Base-by-base conservation (phyloP, 2,329 filamentous ascomycete genomes). In the Escovopsis sp. region DNA sequence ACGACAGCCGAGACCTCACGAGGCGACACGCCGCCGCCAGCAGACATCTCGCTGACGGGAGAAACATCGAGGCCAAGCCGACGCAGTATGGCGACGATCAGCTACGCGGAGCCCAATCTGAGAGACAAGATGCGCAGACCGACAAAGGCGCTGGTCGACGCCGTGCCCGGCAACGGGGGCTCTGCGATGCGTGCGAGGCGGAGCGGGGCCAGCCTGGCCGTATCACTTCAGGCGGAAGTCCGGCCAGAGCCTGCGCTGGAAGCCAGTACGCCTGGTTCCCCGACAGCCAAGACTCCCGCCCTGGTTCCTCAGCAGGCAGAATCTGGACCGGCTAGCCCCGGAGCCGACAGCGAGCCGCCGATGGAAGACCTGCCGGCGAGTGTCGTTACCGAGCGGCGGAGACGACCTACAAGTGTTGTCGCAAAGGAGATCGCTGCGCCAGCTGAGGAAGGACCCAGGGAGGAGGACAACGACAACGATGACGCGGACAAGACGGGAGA, bases 101-200 rank as follows among this genome's bases (percentile, higher is more conserved):
- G 80, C 60, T 90, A 90, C 53, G 79, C 81, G 10, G 81, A 88
- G 53, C 83, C 83, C 2, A 88, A 81, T 48, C 62, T 90, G 29
- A 70, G 79, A 41, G 79, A 78, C 50, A 90, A 90, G 59, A 87
- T 90, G 82, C 71, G 83, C 39, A 70, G 83, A 39, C 81, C 83
- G 16, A 81, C 78, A 2, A 83, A 83, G 50, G 74, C 83, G 43
- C 57, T 87, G 9, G 71, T 79, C 26, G 80, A 86, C 52, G 82
- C 81, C 2, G 81, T 88, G 12, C 58, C 68, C 10, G 74, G 70
- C n/a, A 70, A 79, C 45, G 69, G 66, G 23, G 75, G 68, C 48
- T 62, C 66, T 39, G 39, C 64, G 43, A 50, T 62, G 34, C 55
- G 60, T 36, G 57, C 54, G 17, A 67, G 61, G 41, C 57, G 47